phyloP scores from a whole-genome alignment of 176 grass and related monocot genomes.

The Zizania latifolia region DNA sequence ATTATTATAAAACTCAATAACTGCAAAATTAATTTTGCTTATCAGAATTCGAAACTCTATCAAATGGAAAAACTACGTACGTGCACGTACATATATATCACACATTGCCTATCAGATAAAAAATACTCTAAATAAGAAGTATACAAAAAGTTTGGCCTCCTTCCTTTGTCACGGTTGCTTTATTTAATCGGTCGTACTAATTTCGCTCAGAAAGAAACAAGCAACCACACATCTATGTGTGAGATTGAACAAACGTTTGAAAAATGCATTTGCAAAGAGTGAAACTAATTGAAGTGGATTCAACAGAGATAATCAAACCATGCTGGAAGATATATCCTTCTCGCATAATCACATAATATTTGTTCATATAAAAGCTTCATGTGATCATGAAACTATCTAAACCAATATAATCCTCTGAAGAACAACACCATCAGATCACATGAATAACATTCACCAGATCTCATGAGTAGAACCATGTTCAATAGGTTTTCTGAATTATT shows the following conservation, averaged over 20 bases:
- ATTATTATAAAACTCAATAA: too few relatives aligned
- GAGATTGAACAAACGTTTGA: not conserved
- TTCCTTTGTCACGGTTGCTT: not conserved
- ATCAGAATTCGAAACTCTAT: too few relatives aligned
- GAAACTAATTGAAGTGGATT: not conserved
- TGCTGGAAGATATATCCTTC: not conserved
- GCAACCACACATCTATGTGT: not conserved
- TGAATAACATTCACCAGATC: too few relatives aligned
- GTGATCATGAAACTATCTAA: not conserved
- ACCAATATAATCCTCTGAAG: too few relatives aligned
- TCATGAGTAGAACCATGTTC: not conserved
- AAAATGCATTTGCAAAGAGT: not conserved
- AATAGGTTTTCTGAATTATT: not conserved
- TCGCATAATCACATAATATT: not conserved
- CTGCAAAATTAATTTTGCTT: too few relatives aligned
- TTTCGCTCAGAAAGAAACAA: not conserved
- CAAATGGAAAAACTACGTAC: too few relatives aligned
- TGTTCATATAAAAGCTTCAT: not conserved
- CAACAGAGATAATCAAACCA: not conserved
- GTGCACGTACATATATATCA: too few relatives aligned
- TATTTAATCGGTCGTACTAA: not conserved
- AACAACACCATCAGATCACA: too few relatives aligned
- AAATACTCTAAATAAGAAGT: too few relatives aligned
- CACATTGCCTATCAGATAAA: too few relatives aligned
- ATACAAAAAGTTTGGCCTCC: too few relatives aligned